These are phyloP conservation scores for Aspergillus tanneri DNA, from an alignment of 2,329 filamentous ascomycete genomes.

Conservation along the genomic window DNA sequence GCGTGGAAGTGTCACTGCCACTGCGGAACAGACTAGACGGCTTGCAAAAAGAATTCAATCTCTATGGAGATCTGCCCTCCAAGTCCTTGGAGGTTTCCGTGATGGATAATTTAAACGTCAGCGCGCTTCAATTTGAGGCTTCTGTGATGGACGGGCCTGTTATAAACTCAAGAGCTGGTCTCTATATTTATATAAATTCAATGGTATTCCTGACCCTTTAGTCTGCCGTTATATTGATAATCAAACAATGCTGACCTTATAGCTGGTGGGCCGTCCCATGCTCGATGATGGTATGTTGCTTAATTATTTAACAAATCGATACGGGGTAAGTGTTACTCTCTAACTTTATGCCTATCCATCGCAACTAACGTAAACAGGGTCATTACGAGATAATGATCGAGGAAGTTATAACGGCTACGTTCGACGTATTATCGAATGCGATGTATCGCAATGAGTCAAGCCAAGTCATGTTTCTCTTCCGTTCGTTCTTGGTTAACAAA, in stretches of 20 bases:
- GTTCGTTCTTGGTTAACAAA: constrained; percentile 81
- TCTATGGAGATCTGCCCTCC: constrained; percentile 44
- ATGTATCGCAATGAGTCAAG: constrained; percentile 67
- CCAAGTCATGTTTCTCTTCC: constrained; percentile 67
- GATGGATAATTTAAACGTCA: constrained; percentile 44
- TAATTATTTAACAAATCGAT: constrained; percentile 79
- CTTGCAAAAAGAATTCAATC: constrained; percentile 43
- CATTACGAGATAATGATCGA: constrained; percentile 75
- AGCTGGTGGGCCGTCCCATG: constrained; percentile 79
- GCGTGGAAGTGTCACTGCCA: constrained; percentile 39
- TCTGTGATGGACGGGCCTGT: constrained; percentile 65
- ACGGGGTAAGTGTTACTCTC: constrained; percentile 58
- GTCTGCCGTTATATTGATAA: neutral
- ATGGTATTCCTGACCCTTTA: constrained; percentile 54
- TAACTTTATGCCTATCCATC: neutral
- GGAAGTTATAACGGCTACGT: constrained; percentile 82
- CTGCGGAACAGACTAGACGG: constrained; percentile 41
- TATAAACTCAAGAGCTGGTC: constrained; percentile 73
- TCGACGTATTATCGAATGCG: constrained; percentile 84
- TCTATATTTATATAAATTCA: constrained; percentile 83
- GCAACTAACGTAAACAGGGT: constrained; percentile 50
- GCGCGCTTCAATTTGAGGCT: constrained; percentile 54
- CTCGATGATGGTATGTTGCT: constrained; percentile 78
- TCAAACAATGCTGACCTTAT: constrained; percentile 34
- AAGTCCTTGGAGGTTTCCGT: constrained; percentile 45